A percentile compares a stretch with the other conserved stretches of the same genome.
phyloP scores from a whole-genome alignment of 768 basidiomycete species.

The Favolaschia claudopus region DNA sequence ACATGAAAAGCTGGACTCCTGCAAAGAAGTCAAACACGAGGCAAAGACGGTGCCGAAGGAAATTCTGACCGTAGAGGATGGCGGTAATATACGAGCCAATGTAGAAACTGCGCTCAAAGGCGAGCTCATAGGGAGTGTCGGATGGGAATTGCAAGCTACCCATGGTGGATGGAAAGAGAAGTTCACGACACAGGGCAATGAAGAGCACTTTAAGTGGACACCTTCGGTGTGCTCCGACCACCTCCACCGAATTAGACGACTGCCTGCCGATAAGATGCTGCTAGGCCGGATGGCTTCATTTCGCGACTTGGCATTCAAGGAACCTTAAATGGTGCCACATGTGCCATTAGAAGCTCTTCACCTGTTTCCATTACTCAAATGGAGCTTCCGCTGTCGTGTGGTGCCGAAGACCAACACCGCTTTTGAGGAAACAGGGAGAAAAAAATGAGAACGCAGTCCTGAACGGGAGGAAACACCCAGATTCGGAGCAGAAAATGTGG shows the following conservation, averaged over 20 bases:
- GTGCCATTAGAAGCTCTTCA: constrained; percentile 6
- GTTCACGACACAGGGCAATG: background rate
- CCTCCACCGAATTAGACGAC: constrained; percentile 4
- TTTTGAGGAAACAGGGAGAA: too few species aligned
- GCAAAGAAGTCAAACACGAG: background rate
- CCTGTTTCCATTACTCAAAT: too few species aligned
- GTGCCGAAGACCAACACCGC: too few species aligned
- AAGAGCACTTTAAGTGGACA: constrained; percentile 22
- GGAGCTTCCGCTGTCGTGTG: too few species aligned
- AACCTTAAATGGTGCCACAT: constrained; percentile 19
- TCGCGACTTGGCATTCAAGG: constrained; percentile 12
- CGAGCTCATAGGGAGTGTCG: constrained; percentile 18
- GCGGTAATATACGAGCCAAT: constrained; percentile 35
- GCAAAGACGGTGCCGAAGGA: background rate
- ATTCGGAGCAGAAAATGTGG: too few species aligned
- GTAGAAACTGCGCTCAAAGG: constrained; percentile 31
- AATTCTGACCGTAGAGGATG: constrained; percentile 33
- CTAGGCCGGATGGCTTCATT: constrained; percentile 13
- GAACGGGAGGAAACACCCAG: too few species aligned
- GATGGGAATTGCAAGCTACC: constrained; percentile 11
- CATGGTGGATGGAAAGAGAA: constrained; percentile 12
- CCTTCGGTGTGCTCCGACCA: background rate
- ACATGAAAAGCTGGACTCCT: constrained; percentile 35
- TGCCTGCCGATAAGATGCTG: constrained; percentile 4
- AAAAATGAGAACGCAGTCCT: too few species aligned